Evolutionary conservation across 768 basidiomycete genomes (phyloP).

Genomic region (Xerocomus spinulosus): DNA sequence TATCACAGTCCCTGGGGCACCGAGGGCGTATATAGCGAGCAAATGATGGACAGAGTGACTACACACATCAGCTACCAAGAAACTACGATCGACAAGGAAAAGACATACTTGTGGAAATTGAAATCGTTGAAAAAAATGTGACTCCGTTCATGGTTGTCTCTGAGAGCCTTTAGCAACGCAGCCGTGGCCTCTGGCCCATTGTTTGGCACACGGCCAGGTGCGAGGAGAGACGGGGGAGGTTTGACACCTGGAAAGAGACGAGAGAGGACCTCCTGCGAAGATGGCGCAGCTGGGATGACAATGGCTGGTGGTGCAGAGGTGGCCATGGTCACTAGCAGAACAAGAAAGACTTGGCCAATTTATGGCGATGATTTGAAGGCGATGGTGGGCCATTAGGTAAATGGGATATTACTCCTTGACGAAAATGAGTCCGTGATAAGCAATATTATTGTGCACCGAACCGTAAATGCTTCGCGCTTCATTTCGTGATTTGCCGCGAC

Average conservation of each 20-base stretch:
- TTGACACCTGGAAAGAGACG: slow-evolving; percentile 31
- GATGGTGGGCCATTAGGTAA: too few species aligned
- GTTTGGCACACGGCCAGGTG: slow-evolving; percentile 36
- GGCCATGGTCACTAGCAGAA: slow-evolving; percentile 8
- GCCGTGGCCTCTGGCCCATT: slow-evolving; percentile 36
- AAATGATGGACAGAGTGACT: slow-evolving; percentile 57
- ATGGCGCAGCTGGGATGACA: slow-evolving; percentile 18
- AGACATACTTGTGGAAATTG: slow-evolving; percentile 30
- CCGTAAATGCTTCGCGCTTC: too few species aligned
- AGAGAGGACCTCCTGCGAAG: slow-evolving; percentile 20
- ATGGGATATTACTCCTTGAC: too few species aligned
- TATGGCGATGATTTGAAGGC: slow-evolving; percentile 5
- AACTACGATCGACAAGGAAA: background rate
- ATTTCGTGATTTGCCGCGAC: too few species aligned
- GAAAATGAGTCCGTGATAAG: too few species aligned
- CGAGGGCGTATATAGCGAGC: slow-evolving; percentile 57
- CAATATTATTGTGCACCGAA: too few species aligned
- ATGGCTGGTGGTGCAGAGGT: slow-evolving; percentile 25
- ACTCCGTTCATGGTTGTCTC: slow-evolving; percentile 48
- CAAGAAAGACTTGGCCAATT: background rate
- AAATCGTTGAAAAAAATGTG: slow-evolving; percentile 51
- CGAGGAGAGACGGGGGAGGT: slow-evolving; percentile 30
- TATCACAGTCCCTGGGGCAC: slow-evolving; percentile 42
- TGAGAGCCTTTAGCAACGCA: slow-evolving; percentile 38
- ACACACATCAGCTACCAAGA: background rate